These are phyloP conservation scores for Calocybe indica DNA, from an alignment of 768 basidiomycete genomes.

Conservation along the genomic window DNA sequence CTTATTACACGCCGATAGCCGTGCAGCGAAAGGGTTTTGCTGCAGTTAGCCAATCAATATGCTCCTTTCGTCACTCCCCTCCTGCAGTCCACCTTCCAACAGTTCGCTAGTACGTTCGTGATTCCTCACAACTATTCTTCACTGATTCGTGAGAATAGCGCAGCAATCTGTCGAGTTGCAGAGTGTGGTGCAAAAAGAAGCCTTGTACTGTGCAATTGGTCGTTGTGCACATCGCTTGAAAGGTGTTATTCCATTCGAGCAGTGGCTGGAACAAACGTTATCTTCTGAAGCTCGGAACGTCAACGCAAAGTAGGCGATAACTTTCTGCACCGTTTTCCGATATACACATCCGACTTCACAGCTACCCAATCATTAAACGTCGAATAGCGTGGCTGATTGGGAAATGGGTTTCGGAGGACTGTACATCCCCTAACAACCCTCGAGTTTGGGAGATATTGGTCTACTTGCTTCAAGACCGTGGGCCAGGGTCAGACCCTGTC, in stretches of 20 bases:
- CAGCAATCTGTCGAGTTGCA: conserved; percentile 48
- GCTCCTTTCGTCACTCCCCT: conserved; percentile 62
- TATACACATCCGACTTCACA: conserved; percentile 21
- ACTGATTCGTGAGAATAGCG: conserved; percentile 16
- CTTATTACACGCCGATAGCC: conserved; percentile 42
- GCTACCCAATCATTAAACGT: conserved; percentile 90
- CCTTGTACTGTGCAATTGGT: conserved; percentile 86
- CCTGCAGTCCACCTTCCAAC: conserved; percentile 52
- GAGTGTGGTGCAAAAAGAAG: conserved; percentile 73
- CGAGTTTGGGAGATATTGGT: conserved; percentile 78
- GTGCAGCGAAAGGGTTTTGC: conserved; percentile 88
- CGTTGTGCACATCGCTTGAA: conserved; percentile 65
- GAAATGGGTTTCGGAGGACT: conserved; percentile 75
- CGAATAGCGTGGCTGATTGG: conserved; percentile 94
- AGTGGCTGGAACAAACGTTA: conserved; percentile 63
- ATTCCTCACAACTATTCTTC: conserved; percentile 1
- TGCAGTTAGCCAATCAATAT: conserved; percentile 72
- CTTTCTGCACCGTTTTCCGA: neutral
- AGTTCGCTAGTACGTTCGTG: conserved; percentile 44
- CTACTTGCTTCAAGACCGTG: conserved; percentile 66
- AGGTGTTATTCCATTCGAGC: conserved; percentile 58
- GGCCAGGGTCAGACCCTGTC: conserved; percentile 71
- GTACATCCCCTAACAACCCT: conserved; percentile 50
- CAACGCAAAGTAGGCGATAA: conserved; percentile 47
- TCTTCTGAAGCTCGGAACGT: conserved; percentile 51